Percentiles rank a stretch among this genome's conserved stretches.
Conservation (phyloP, 2,329 filamentous ascomycete genomes). For the Xylariaceae sp. region DNA sequence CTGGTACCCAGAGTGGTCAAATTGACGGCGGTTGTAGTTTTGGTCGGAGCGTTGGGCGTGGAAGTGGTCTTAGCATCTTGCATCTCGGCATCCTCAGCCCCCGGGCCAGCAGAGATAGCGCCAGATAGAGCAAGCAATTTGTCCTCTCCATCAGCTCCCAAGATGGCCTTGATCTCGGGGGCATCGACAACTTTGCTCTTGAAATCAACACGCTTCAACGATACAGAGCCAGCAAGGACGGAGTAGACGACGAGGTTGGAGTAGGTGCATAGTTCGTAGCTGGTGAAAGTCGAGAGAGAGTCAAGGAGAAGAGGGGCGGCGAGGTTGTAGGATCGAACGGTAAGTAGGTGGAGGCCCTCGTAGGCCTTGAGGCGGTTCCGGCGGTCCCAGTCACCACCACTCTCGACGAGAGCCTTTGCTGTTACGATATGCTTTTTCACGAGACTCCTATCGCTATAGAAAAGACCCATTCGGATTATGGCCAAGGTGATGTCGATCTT, state of each 20-base stretch:
- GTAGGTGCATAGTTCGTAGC: conserved; percentile 97
- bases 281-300: conserved; percentile 96
- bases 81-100: conserved; percentile 71
- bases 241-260: conserved; percentile 92
- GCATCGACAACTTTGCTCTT: conserved; percentile 98
- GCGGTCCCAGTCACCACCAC: conserved; percentile 96
- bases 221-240: conserved; percentile 88
- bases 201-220: conserved; percentile 95
- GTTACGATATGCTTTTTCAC: conserved; percentile 94
- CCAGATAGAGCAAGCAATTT: conserved; percentile 80
- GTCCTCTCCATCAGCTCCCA: conserved; percentile 78
- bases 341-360: conserved; percentile 89
- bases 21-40: conserved; percentile 70
- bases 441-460: conserved; percentile 88
- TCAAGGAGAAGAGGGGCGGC: conserved; percentile 92
- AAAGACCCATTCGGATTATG: conserved; percentile 91
- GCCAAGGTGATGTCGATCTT: conserved; percentile 97
- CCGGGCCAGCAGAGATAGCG: conserved; percentile 74
- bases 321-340: conserved; percentile 82
- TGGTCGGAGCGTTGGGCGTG: conserved; percentile 47
- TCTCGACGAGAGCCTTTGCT: conserved; percentile 84
- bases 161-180: conserved; percentile 94
- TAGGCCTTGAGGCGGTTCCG: conserved; percentile 98
- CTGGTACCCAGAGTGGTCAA: conserved; percentile 75
- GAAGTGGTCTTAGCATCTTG: conserved; percentile 55